Evolutionary conservation across 2,329 filamentous ascomycete genomes (phyloP).

Genomic region (Cylindrodendrum hubeiense): DNA sequence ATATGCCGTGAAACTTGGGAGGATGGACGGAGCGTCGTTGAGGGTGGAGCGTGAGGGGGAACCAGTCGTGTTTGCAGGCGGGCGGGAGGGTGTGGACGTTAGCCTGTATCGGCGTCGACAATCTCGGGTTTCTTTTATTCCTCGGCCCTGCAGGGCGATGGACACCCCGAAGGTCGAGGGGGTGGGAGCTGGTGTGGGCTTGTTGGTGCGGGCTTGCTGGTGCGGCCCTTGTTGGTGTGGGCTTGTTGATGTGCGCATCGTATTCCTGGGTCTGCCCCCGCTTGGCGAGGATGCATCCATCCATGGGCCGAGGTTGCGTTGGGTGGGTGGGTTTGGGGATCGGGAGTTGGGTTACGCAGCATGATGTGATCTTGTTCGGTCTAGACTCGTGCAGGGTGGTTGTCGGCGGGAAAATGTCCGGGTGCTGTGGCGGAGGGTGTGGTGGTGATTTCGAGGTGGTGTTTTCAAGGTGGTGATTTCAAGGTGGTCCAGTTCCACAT

Average conservation of each 20-base stretch:
- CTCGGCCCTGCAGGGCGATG: neutral
- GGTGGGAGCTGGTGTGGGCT: neutral
- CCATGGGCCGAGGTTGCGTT: neutral
- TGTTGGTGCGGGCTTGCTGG: no score
- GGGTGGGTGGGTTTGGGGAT: constrained; percentile 6
- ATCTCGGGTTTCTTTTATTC: neutral
- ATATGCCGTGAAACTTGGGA: neutral
- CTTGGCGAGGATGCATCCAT: constrained; percentile 10
- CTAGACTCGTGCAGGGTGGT: neutral
- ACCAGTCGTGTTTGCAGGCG: neutral
- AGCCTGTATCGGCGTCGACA: neutral
- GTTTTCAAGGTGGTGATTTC: no score
- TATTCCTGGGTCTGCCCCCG: neutral
- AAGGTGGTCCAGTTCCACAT: neutral
- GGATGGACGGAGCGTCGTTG: constrained; percentile 1
- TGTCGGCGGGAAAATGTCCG: neutral
- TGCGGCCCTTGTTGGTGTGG: no score
- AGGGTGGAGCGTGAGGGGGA: neutral
- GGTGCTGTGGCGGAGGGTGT: no score
- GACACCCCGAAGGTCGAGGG: neutral
- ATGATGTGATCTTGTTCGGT: neutral
- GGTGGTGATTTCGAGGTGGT: neutral
- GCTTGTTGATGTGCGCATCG: neutral
- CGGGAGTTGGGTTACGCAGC: constrained; percentile 1
- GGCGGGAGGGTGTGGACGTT: neutral